Conservation (phyloP, 345 rosid genomes). For the Hypericum androsaemum region DNA sequence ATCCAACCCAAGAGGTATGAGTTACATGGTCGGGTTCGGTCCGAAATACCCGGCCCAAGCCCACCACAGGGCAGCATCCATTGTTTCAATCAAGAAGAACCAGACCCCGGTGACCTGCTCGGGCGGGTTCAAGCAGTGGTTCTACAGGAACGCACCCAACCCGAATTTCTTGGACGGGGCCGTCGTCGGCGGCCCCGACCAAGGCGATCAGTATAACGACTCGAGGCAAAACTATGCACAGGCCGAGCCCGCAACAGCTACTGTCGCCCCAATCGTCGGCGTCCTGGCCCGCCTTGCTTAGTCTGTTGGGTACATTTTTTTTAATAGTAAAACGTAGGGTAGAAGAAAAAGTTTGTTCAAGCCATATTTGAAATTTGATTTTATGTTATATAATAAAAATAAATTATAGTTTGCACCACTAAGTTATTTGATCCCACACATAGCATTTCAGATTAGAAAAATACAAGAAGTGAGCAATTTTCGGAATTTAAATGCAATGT, state of each 20-base stretch:
- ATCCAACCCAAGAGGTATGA: conserved; percentile 4
- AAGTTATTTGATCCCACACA: too few relatives aligned
- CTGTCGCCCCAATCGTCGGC: conserved; percentile 12
- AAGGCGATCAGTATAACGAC: not conserved
- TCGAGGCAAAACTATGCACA: conserved; percentile 3
- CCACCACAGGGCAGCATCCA: conserved; percentile 15
- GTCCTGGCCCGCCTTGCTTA: conserved; percentile 7
- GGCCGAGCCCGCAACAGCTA: conserved; percentile 8
- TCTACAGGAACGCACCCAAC: conserved; percentile 6
- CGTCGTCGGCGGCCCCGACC: conserved; percentile 13
- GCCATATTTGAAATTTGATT: too few relatives aligned
- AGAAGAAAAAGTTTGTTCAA: too few relatives aligned
- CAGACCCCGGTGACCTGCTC: not conserved
- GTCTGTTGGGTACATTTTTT: too few relatives aligned
- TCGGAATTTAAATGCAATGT: too few relatives aligned
- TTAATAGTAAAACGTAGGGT: too few relatives aligned
- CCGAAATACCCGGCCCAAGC: conserved; percentile 4
- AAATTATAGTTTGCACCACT: too few relatives aligned
- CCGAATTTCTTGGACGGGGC: conserved; percentile 15
- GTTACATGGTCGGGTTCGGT: conserved; percentile 16
- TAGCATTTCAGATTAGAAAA: too few relatives aligned
- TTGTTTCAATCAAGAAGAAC: conserved; percentile 6
- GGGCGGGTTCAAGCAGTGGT: conserved; percentile 3
- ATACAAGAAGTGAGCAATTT: too few relatives aligned
- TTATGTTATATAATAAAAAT: too few relatives aligned